Conservation (phyloP, 257 asterid species). For the Ballota nigra region DNA sequence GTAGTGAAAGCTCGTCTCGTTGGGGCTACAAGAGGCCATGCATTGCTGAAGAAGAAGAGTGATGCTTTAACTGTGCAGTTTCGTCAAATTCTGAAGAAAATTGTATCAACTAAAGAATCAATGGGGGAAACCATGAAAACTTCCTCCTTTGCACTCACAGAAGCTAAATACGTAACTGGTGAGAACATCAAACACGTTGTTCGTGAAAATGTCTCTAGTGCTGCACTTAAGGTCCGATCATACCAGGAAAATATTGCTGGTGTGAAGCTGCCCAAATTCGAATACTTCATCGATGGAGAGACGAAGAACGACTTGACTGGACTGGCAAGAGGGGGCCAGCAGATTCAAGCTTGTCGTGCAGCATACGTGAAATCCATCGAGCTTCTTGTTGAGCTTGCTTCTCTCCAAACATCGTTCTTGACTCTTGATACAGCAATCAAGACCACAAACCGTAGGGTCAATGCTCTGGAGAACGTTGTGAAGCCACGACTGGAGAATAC, state of each 20-base stretch:
- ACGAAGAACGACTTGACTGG: slow-evolving; percentile 51
- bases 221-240: slow-evolving; percentile 44
- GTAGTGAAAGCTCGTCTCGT: slow-evolving; percentile 50
- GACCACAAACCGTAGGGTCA: slow-evolving; percentile 65
- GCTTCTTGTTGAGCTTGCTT: slow-evolving; percentile 54
- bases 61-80: slow-evolving; percentile 55
- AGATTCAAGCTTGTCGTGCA: slow-evolving; percentile 46
- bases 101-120: slow-evolving; percentile 48
- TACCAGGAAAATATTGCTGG: slow-evolving; percentile 52
- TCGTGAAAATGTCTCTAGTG: slow-evolving; percentile 42
- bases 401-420: slow-evolving; percentile 51
- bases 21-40: slow-evolving; percentile 59
- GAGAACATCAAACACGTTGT: slow-evolving; percentile 49
- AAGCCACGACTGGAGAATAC: slow-evolving; percentile 54
- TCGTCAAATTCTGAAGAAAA: slow-evolving; percentile 46
- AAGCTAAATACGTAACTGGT: slow-evolving; percentile 53
- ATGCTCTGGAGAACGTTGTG: slow-evolving; percentile 54
- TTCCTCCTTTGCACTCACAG: slow-evolving; percentile 50
- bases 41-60: slow-evolving; percentile 57
- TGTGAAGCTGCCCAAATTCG: slow-evolving; percentile 53
- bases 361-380: slow-evolving; percentile 53
- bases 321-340: slow-evolving; percentile 57
- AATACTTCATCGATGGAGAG: slow-evolving; percentile 43
- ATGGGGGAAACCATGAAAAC: slow-evolving; percentile 50
- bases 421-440: slow-evolving; percentile 63